A percentile compares a stretch with the other conserved stretches of the same genome.
Evolutionary conservation across 139 green algal species (phyloP).

Genomic region (Desmodesmus armatus): DNA sequence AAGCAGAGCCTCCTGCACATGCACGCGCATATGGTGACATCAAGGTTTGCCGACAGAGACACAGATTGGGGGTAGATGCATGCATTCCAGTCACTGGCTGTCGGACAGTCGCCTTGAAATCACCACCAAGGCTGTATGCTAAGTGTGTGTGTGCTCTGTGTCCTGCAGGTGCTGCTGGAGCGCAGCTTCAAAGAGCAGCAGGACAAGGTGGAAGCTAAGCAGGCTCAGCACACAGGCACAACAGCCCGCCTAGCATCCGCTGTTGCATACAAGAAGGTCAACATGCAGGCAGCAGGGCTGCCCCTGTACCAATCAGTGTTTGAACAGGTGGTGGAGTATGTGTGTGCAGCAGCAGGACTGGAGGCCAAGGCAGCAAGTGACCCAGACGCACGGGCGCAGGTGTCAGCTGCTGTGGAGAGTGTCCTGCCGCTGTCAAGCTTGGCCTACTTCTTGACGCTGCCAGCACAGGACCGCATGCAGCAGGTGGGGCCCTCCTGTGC

Average conservation of each 20-base stretch:
- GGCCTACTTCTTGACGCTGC: conserved; percentile 65
- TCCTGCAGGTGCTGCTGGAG: conserved; percentile 58
- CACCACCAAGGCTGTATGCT: too few relatives aligned
- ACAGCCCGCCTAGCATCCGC: conserved; percentile 6
- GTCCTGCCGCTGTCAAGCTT: conserved; percentile 70
- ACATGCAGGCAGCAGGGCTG: conserved; percentile 8
- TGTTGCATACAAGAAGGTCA: conserved; percentile 16
- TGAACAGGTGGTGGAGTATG: conserved; percentile 34
- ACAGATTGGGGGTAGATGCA: too few relatives aligned
- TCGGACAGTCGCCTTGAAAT: too few relatives aligned
- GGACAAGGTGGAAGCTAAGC: conserved; percentile 52
- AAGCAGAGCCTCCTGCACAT: too few relatives aligned
- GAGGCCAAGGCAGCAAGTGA: neutral
- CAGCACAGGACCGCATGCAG: conserved; percentile 51
- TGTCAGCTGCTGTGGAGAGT: conserved; percentile 58
- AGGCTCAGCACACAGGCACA: conserved; percentile 52
- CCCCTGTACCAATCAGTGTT: conserved; percentile 22
- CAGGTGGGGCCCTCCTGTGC: too few relatives aligned
- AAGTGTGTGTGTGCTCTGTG: neutral
- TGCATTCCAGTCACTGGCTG: too few relatives aligned
- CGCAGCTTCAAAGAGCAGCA: conserved; percentile 60
- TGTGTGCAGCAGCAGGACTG: neutral
- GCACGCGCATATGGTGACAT: too few relatives aligned
- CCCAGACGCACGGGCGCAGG: neutral
- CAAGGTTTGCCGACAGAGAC: too few relatives aligned